Percentiles rank a stretch among this genome's conserved stretches.
Conservation (phyloP, 164 flowering plant genomes). For the Berberis vulgaris region DNA sequence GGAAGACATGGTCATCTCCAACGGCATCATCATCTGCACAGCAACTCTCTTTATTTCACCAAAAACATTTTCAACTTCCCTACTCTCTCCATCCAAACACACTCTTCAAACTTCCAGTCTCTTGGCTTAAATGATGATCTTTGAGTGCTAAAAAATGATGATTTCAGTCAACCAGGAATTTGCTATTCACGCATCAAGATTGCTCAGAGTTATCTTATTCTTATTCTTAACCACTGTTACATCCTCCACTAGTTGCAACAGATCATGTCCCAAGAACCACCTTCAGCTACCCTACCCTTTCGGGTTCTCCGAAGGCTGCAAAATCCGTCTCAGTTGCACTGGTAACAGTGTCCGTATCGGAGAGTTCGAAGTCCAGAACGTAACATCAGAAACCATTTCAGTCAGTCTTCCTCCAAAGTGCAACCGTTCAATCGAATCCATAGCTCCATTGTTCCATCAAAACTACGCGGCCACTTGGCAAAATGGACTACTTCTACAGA, state of each 20-base stretch:
- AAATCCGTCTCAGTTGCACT: conserved; percentile 49
- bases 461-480: conserved; percentile 42
- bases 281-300: conserved; percentile 42
- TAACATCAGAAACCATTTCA: conserved; percentile 24
- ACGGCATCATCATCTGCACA: too few relatives aligned
- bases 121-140: too few relatives aligned
- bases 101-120: too few relatives aligned
- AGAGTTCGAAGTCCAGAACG: conserved; percentile 31
- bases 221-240: conserved; percentile 2
- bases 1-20: too few relatives aligned
- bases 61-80: too few relatives aligned
- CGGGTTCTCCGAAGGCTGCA: conserved; percentile 60
- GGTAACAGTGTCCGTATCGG: conserved; percentile 19
- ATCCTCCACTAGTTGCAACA: conserved; percentile 17
- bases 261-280: conserved; percentile 22
- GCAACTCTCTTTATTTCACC: too few relatives aligned
- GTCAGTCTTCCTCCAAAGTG: conserved; percentile 38
- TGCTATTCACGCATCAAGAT: too few relatives aligned
- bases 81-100: too few relatives aligned
- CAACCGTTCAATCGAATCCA: conserved; percentile 30
- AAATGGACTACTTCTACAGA: conserved; percentile 49
- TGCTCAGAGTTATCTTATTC: background rate
- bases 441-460: conserved; percentile 21
- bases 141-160: too few relatives aligned
- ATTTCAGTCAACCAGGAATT: too few relatives aligned